Percentiles rank a stretch among this genome's conserved stretches.
Conservation (phyloP, 129 eudicot species). For the Artemisia argyi region DNA sequence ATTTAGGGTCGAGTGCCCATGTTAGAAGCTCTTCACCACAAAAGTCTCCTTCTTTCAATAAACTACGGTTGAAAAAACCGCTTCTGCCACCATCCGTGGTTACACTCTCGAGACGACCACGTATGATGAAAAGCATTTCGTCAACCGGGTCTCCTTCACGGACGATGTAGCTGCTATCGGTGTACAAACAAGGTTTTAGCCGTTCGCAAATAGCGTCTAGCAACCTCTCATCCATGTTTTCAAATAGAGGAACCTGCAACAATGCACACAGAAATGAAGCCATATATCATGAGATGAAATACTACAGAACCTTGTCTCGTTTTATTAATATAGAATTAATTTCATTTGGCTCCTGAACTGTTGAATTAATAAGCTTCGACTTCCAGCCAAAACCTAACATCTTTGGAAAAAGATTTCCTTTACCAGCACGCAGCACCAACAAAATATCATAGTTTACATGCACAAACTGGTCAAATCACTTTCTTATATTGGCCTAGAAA, state of each 20-base stretch:
- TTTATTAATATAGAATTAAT: not conserved
- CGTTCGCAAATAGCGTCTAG: conserved; percentile 96
- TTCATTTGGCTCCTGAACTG: too few relatives aligned
- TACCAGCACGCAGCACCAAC: too few relatives aligned
- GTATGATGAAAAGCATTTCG: conserved; percentile 95
- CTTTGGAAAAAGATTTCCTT: too few relatives aligned
- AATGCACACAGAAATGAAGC: conserved; percentile 10
- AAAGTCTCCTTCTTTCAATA: conserved; percentile 85
- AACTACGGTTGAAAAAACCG: conserved; percentile 85
- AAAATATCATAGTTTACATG: not conserved
- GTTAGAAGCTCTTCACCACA: conserved; percentile 99
- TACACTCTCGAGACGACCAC: conserved; percentile 90
- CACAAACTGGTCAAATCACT: not conserved
- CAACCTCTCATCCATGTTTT: conserved; percentile 88
- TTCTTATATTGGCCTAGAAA: not conserved
- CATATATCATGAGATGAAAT: conserved; percentile 13
- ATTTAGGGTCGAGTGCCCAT: conserved; percentile 91
- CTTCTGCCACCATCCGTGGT: conserved; percentile 95
- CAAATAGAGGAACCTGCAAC: conserved; percentile 90
- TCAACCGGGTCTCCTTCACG: conserved; percentile 98
- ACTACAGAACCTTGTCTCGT: not conserved
- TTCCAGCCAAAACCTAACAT: too few relatives aligned
- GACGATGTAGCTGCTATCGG: conserved; percentile 74
- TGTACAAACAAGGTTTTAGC: conserved; percentile 84
- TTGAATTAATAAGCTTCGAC: not conserved